Evolutionary conservation across 768 basidiomycete genomes (phyloP), one percentile per base, ranked within the genome.

Genomic region (Leccinum fibrillosum): DNA sequence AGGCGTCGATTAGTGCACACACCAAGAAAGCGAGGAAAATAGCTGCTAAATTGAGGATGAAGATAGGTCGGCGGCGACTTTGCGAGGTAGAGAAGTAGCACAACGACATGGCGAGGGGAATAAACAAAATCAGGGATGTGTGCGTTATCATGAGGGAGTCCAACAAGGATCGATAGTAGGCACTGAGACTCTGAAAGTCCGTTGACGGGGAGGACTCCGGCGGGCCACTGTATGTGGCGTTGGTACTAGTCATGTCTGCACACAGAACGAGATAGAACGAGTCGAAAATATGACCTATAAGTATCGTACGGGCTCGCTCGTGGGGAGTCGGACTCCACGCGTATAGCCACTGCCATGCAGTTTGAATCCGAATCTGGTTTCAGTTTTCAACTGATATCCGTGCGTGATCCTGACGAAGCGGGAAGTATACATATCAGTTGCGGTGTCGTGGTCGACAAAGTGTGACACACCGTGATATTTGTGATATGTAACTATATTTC

Each of bases 81-180:
- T 63, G 51, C 4, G 52, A 17, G 4, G 57, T 65, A 12, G 66
- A 67, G n/a, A 68, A 67, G 45, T 68, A 68, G 37, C 67, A 67
- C 30, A 69, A 35, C 6, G 60, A 49, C 4, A 61, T 42, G 21
- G 54, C 10, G 12, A 69, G 65, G 42, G 67, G 68, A 11, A 67
- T 2, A 2, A 67, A 60, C 17, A 71, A 53, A 0, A 58, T 35
- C 13, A 62, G 42, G 55, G 69, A 66, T 0, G 67, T 58, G 34
- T 67, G 63, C 4, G 62, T 42, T 48, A 72, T 59, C 55, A 73
- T 61, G n/a, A 72, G 23, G 48, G 60, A 53, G 8, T 57, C 58
- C 10, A 71, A 21, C 10, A 58, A 44, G 13, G 64, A 62, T 23
- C 60, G 58, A 15, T 62, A 54, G 28, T 23, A 47, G 21, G 6